A percentile compares a stretch with the other conserved stretches of the same genome.
Conservation (phyloP, 1,284 basidiomycete genomes). For the Erythrobasidium hasegawianum region DNA sequence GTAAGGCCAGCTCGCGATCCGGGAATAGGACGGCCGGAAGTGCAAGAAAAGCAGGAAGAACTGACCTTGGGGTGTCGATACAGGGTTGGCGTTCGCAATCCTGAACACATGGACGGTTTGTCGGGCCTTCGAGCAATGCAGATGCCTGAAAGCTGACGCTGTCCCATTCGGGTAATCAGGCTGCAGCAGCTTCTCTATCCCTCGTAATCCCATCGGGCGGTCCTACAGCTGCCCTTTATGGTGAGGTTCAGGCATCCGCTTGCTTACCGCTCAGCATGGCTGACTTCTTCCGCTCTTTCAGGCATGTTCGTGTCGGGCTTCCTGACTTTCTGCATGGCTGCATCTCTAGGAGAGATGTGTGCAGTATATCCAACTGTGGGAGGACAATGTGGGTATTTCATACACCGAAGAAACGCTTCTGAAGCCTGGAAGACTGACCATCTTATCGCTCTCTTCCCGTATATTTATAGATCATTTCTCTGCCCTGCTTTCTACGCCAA, state of each 20-base stretch:
- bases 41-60: not conserved
- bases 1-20: not conserved
- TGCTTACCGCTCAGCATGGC: not conserved
- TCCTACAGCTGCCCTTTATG: slow-evolving; percentile 25
- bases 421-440: too few species aligned
- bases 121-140: not conserved
- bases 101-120: slow-evolving; percentile 29
- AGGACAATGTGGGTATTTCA: slow-evolving; percentile 30
- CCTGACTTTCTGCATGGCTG: slow-evolving; percentile 38
- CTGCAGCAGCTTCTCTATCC: slow-evolving; percentile 2
- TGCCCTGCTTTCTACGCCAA: slow-evolving; percentile 35
- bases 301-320: slow-evolving; percentile 26
- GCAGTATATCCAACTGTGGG: slow-evolving; percentile 40
- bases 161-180: not conserved
- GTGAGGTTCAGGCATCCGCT: not conserved
- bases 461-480: slow-evolving; percentile 29
- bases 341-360: slow-evolving; percentile 47
- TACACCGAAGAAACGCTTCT: not conserved
- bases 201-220: slow-evolving; percentile 28
- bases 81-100: slow-evolving; percentile 26
- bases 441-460: not conserved
- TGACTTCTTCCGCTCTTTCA: not conserved
- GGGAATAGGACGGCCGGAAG: not conserved
- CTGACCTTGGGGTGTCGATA: not conserved
- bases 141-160: not conserved